phyloP scores from a whole-genome alignment of 495 filamentous ascomycete species.

The Filosporella fistucella region DNA sequence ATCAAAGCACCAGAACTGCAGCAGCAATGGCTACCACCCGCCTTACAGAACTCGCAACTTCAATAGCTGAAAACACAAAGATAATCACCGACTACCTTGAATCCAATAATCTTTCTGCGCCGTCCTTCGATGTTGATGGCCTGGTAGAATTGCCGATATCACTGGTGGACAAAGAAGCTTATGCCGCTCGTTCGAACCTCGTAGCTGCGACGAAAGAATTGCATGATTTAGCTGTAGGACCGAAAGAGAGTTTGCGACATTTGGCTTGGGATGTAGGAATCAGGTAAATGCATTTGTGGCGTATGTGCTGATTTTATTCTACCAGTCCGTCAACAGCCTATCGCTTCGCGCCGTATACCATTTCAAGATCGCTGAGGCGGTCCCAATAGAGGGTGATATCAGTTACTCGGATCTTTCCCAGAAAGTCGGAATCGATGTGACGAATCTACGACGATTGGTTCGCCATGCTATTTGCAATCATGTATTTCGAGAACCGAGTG shows the following conservation, averaged over 20 bases:
- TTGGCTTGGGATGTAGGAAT: neutral
- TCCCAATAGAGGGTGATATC: conserved; percentile 34
- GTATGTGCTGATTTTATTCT: neutral
- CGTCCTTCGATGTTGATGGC: neutral
- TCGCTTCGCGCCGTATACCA: neutral
- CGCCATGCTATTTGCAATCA: conserved; percentile 42
- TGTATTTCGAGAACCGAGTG: conserved; percentile 43
- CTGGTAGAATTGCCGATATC: neutral
- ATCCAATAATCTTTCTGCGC: neutral
- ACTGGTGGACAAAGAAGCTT: neutral
- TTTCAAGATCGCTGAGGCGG: neutral
- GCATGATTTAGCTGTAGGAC: neutral
- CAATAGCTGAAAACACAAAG: neutral
- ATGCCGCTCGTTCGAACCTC: neutral
- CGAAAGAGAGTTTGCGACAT: neutral
- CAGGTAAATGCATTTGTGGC: neutral
- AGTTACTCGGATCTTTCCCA: conserved; percentile 30
- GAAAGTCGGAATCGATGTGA: conserved; percentile 3
- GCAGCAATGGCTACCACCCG: neutral
- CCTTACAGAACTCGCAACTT: neutral
- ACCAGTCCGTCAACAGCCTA: neutral
- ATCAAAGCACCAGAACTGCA: no score
- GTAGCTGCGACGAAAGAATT: neutral
- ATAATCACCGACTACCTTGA: neutral
- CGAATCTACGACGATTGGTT: conserved; percentile 31